These are phyloP conservation scores for Aspergillus indologenus DNA, from an alignment of 495 filamentous ascomycete genomes.

Conservation along the genomic window DNA sequence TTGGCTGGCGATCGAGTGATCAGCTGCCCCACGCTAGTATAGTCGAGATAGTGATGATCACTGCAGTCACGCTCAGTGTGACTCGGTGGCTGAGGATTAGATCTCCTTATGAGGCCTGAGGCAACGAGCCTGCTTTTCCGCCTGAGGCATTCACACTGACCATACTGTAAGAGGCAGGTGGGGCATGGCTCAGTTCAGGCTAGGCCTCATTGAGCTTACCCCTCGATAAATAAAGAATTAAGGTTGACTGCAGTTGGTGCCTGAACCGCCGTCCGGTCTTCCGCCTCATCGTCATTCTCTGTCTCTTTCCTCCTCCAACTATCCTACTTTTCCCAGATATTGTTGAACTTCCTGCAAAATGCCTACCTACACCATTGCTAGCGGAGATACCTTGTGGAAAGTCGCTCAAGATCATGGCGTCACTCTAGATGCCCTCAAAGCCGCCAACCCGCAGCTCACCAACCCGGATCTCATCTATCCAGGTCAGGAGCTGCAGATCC, in stretches of 20 bases:
- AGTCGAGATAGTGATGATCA: no score
- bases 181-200: no score
- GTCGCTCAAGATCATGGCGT: slow-evolving; percentile 8
- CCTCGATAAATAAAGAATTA: neutral
- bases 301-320: neutral
- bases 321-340: neutral
- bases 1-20: no score
- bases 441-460: slow-evolving; percentile 11
- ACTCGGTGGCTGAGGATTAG: no score
- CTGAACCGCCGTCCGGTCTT: neutral
- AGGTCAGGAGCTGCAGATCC: slow-evolving; percentile 6
- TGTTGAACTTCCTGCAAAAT: neutral
- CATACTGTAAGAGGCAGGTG: neutral
- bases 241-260: neutral
- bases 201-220: neutral
- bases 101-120: no score
- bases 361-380: slow-evolving; percentile 8
- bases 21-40: no score
- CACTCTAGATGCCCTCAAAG: slow-evolving; percentile 3
- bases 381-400: slow-evolving; percentile 9
- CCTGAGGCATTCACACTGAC: neutral
- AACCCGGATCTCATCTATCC: slow-evolving; percentile 10
- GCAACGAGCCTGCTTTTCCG: no score
- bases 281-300: neutral
- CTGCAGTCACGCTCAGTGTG: no score